phyloP scores from a whole-genome alignment of 176 grass and related monocot genomes.

The maize (Zea mays) region DNA sequence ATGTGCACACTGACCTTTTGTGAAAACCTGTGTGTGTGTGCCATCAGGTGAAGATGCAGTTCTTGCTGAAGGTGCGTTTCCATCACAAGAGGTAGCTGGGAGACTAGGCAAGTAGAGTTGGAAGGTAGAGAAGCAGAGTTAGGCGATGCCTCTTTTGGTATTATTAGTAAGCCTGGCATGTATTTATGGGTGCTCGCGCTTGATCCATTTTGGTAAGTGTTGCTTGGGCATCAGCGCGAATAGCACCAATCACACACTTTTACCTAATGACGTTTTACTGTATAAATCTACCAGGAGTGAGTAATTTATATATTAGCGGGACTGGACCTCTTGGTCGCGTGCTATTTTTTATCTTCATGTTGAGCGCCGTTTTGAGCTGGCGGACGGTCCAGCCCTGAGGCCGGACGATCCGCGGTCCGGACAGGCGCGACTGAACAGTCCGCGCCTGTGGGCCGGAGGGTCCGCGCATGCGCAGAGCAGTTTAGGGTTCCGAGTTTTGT shows the following conservation, averaged over 20 bases:
- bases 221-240: slow-evolving; percentile 28
- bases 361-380: too few species aligned
- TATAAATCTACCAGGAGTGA: not conserved
- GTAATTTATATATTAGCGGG: not conserved
- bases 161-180: not conserved
- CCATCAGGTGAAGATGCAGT: slow-evolving; percentile 96
- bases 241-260: not conserved
- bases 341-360: not conserved
- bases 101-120: not conserved
- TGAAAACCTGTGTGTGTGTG: not conserved
- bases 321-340: not conserved
- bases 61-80: slow-evolving; percentile 86
- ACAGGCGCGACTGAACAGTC: too few species aligned
- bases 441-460: too few species aligned
- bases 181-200: not conserved
- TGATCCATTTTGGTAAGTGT: slow-evolving; percentile 42
- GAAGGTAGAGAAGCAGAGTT: slow-evolving; percentile 5
- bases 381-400: too few species aligned
- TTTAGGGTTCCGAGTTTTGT: too few species aligned
- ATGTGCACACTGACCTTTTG: not conserved
- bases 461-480: too few species aligned
- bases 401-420: too few species aligned
- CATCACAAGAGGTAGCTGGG: slow-evolving; percentile 80
- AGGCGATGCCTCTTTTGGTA: not conserved
- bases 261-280: not conserved